A percentile compares a stretch with the other conserved stretches of the same genome.
Evolutionary conservation across 306 rosid species (phyloP).

Genomic region (Luffa aegyptiaca): DNA sequence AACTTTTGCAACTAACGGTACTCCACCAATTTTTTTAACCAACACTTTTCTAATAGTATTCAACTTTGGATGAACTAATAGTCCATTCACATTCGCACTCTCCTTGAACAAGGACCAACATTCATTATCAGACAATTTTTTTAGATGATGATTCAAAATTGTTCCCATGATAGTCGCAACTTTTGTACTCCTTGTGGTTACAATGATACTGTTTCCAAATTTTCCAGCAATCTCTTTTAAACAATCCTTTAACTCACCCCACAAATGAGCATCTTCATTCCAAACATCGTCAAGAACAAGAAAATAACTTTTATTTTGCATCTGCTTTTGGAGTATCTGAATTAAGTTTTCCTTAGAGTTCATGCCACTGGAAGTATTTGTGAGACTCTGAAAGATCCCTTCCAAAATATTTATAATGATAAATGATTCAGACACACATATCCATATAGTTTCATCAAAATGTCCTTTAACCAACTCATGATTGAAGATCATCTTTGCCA

Average conservation of each 20-base stretch:
- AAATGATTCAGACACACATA: conserved; percentile 8
- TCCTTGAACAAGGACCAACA: not conserved
- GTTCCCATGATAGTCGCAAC: not conserved
- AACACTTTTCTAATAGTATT: no score
- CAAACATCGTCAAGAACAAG: conserved; percentile 9
- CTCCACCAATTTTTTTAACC: no score
- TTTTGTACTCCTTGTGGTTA: conserved; percentile 3
- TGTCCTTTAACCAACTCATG: not conserved
- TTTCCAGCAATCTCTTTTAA: not conserved
- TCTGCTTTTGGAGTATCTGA: not conserved
- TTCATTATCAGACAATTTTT: not conserved
- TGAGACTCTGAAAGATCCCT: not conserved
- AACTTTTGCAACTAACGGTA: no score
- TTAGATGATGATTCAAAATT: not conserved
- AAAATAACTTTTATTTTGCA: conserved; percentile 4
- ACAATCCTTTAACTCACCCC: not conserved
- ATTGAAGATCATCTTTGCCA: not conserved
- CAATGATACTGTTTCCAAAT: not conserved
- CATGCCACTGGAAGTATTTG: not conserved
- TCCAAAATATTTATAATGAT: not conserved
- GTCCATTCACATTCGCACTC: no score
- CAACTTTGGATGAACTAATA: no score
- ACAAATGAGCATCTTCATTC: not conserved
- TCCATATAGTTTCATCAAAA: conserved; percentile 7
- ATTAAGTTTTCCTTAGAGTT: not conserved